Evolutionary conservation across 495 filamentous ascomycete genomes (phyloP).

Genomic region (Neohortaea acidophila): DNA sequence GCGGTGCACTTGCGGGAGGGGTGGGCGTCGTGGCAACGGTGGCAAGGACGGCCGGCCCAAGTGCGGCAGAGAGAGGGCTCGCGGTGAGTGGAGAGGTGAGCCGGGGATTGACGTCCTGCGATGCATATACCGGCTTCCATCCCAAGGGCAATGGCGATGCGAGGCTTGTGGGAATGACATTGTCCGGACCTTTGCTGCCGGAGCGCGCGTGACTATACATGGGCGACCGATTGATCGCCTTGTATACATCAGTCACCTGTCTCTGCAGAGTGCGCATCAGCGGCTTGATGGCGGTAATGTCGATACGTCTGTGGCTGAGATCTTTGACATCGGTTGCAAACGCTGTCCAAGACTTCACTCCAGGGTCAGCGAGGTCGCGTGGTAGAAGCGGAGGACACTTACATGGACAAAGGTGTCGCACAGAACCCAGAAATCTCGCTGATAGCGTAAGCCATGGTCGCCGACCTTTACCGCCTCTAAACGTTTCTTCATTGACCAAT

Average conservation of each 20-base stretch:
- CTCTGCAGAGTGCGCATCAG: constrained; percentile 63
- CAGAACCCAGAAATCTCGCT: constrained; percentile 66
- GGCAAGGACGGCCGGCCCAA: constrained; percentile 18
- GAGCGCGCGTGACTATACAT: constrained; percentile 45
- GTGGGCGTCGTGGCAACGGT: constrained; percentile 15
- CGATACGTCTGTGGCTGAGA: constrained; percentile 30
- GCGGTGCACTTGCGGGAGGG: not conserved
- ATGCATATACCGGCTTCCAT: constrained; percentile 1
- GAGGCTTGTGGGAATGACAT: not conserved
- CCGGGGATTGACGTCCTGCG: not conserved
- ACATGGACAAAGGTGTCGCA: constrained; percentile 59
- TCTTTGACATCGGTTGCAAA: constrained; percentile 57
- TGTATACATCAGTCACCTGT: constrained; percentile 57
- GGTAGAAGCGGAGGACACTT: constrained; percentile 3
- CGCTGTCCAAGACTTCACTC: constrained; percentile 48
- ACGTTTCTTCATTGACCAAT: constrained; percentile 49
- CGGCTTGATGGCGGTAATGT: constrained; percentile 51
- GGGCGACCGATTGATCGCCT: constrained; percentile 58
- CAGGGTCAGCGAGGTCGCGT: constrained; percentile 1
- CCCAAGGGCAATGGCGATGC: constrained; percentile 5
- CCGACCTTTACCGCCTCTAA: constrained; percentile 71
- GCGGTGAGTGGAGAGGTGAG: constrained; percentile 14
- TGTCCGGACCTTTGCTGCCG: not conserved
- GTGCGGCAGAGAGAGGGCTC: constrained; percentile 18
- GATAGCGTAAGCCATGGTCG: constrained; percentile 58